These are phyloP conservation scores for Fraxinus dipetala DNA, from an alignment of 305 asterid genomes.

Conservation along the genomic window DNA sequence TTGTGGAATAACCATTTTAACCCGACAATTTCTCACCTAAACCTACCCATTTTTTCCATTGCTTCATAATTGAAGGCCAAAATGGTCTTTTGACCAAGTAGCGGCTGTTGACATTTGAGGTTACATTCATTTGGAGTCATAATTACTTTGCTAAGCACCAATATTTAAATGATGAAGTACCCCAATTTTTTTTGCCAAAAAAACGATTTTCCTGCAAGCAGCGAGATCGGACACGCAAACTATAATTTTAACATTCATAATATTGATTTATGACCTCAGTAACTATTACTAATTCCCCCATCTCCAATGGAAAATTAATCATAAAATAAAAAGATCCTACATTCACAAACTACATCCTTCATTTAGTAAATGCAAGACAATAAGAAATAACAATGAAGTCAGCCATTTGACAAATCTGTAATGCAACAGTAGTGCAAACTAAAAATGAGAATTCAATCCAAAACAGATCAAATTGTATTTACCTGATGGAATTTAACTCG, in stretches of 20 bases:
- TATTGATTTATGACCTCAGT: not conserved
- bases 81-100: no score
- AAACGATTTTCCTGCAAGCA: no score
- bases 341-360: not conserved
- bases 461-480: conserved; percentile 26
- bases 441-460: conserved; percentile 6
- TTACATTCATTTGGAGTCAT: no score
- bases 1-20: not conserved
- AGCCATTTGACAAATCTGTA: conserved; percentile 9
- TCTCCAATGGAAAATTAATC: not conserved
- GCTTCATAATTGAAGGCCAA: no score
- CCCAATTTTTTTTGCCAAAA: no score
- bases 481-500: conserved; percentile 68
- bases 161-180: no score
- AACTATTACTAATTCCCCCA: not conserved
- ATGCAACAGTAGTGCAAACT: conserved; percentile 3
- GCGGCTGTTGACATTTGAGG: not conserved
- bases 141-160: no score
- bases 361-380: not conserved
- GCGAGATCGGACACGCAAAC: no score
- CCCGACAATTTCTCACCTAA: not conserved
- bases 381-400: conserved; percentile 2
- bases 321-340: not conserved
- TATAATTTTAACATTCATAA: not conserved
- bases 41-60: no score